phyloP scores from a whole-genome alignment of 2,329 filamentous ascomycete species.

The Verticillium klebahnii region DNA sequence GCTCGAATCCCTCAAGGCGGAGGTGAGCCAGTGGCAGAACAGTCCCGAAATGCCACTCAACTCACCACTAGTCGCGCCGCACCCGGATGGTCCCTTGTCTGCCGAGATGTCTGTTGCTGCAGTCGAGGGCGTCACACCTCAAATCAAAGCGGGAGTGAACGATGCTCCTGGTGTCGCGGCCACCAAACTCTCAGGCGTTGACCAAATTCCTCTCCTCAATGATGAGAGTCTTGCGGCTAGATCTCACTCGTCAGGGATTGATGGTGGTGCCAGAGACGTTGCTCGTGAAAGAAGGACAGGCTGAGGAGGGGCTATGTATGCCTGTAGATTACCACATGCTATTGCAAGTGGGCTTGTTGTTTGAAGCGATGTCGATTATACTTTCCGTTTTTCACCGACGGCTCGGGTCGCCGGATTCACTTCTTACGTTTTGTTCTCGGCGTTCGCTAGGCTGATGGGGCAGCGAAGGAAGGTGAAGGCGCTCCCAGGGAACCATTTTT shows the following conservation, averaged over 20 bases:
- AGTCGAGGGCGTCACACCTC: constrained; percentile 13
- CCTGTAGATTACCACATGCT: not conserved
- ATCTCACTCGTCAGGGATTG: constrained; percentile 33
- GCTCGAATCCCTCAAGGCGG: constrained; percentile 79
- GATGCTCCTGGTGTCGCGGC: constrained; percentile 20
- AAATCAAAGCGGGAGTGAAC: constrained; percentile 10
- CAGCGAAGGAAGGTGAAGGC: too few relatives aligned
- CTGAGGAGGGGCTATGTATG: not conserved
- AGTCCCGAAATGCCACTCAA: constrained; percentile 42
- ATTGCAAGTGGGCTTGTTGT: not conserved
- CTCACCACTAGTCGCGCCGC: constrained; percentile 34
- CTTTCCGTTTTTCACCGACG: too few relatives aligned
- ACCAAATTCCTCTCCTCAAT: constrained; percentile 53
- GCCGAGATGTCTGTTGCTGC: constrained; percentile 5
- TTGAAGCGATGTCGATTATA: too few relatives aligned
- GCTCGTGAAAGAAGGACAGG: constrained; percentile 40
- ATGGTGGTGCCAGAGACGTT: constrained; percentile 38
- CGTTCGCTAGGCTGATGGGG: too few relatives aligned
- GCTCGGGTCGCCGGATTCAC: too few relatives aligned
- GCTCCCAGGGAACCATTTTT: too few relatives aligned
- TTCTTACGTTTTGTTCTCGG: too few relatives aligned
- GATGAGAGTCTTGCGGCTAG: constrained; percentile 33
- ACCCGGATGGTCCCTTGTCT: constrained; percentile 11
- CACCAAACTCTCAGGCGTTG: constrained; percentile 27
- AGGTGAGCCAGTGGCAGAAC: constrained; percentile 84